These are phyloP conservation scores for Alternaria infectoria DNA, from an alignment of 2,329 filamentous ascomycete species.

Conservation along the genomic window DNA sequence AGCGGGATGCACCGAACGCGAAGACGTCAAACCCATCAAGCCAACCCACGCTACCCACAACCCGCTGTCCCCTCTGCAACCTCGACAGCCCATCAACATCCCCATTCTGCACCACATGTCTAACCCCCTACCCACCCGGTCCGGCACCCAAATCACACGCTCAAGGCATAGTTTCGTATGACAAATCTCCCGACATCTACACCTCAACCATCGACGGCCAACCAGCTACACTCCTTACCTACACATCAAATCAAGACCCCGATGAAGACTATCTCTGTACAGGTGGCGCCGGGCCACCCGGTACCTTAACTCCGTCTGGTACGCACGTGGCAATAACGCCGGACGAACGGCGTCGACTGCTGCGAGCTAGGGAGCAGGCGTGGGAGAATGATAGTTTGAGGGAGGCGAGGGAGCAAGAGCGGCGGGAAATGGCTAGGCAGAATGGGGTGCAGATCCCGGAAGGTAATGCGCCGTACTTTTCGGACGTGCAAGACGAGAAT, in stretches of 20 bases:
- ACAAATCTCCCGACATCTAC: neutral
- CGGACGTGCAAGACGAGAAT: neutral
- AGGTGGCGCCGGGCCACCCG: neutral
- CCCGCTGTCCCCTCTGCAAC: neutral
- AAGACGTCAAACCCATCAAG: neutral
- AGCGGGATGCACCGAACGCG: neutral
- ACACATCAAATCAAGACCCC: neutral
- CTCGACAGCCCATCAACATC: neutral
- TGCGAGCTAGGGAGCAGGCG: neutral
- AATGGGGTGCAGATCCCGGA: neutral
- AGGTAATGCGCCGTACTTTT: neutral
- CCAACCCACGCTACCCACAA: neutral
- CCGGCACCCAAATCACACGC: neutral
- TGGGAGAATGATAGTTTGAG: neutral
- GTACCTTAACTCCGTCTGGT: neutral
- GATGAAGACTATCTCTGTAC: neutral
- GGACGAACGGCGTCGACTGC: neutral
- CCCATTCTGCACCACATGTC: neutral
- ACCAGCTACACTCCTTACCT: neutral
- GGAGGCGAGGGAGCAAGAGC: neutral
- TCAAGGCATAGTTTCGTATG: neutral
- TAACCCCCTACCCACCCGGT: neutral
- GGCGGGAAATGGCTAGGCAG: neutral
- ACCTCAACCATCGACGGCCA: neutral
- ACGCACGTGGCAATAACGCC: neutral